phyloP scores from a whole-genome alignment of 1,139 yeast species.

The Pichia sp. region DNA sequence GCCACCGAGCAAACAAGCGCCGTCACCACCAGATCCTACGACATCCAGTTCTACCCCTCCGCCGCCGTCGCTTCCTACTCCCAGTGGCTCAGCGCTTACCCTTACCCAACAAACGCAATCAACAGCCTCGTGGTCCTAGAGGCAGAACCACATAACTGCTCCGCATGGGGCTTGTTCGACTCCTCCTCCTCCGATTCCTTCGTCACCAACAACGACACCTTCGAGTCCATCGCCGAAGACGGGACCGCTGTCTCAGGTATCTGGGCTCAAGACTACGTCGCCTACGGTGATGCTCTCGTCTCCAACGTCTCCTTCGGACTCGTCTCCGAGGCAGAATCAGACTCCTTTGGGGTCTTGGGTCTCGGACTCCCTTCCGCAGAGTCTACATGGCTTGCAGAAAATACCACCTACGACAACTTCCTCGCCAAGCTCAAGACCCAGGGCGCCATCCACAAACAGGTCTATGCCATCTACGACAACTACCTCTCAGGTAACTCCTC shows the following conservation, averaged over 20 bases:
- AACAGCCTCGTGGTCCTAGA: slow-evolving; percentile 33
- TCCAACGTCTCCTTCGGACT: slow-evolving; percentile 48
- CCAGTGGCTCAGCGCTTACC: slow-evolving; percentile 9
- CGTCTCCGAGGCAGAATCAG: slow-evolving; percentile 45
- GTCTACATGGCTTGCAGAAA: slow-evolving; percentile 31
- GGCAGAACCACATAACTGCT: slow-evolving; percentile 30
- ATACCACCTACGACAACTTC: slow-evolving; percentile 43
- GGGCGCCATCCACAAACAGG: slow-evolving; percentile 46
- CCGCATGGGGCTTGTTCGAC: slow-evolving; percentile 45
- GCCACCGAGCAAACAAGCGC: not conserved
- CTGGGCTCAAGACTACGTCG: slow-evolving; percentile 55
- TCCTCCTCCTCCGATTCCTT: slow-evolving; percentile 41
- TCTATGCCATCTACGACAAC: slow-evolving; percentile 41
- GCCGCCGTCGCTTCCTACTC: slow-evolving; percentile 11
- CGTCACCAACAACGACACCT: slow-evolving; percentile 40
- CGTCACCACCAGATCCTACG: slow-evolving; percentile 4
- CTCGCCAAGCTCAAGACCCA: slow-evolving; percentile 48
- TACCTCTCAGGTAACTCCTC: slow-evolving; percentile 38
- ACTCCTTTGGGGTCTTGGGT: slow-evolving; percentile 54
- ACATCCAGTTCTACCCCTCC: slow-evolving; percentile 12
- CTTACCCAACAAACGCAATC: slow-evolving; percentile 14
- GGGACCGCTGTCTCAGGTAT: slow-evolving; percentile 50
- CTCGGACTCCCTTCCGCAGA: slow-evolving; percentile 51
- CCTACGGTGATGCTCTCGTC: slow-evolving; percentile 40
- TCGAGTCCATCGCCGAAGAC: slow-evolving; percentile 55